Evolutionary conservation across 441 rosid genomes (phyloP).

Genomic region (Metrosideros polymorpha): DNA sequence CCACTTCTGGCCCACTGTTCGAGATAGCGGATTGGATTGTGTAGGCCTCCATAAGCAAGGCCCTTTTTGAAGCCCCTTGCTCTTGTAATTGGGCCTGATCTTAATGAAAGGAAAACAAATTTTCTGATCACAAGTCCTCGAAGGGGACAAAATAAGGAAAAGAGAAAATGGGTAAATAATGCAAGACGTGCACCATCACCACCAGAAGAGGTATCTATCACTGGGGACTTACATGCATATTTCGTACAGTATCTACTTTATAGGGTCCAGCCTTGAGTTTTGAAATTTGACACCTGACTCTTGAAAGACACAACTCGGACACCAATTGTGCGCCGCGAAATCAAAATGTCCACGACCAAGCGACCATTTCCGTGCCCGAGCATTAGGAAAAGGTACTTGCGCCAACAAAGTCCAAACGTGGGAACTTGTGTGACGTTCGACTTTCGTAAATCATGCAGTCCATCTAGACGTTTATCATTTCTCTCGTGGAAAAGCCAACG

Average conservation of each 20-base stretch:
- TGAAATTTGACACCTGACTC: no score
- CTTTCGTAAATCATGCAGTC: background rate
- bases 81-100: background rate
- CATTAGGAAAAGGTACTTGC: background rate
- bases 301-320: background rate
- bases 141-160: no score
- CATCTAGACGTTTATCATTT: accelerated
- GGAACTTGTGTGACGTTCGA: background rate
- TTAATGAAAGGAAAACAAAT: background rate
- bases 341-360: background rate
- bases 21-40: no score
- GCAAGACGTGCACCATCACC: no score
- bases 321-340: background rate
- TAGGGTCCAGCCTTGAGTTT: no score
- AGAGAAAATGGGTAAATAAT: background rate
- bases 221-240: background rate
- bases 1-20: no score
- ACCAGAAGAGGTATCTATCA: background rate
- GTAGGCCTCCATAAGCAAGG: no score
- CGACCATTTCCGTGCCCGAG: background rate
- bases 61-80: background rate
- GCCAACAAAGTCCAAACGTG: background rate
- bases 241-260: background rate
- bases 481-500: background rate
- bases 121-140: no score